phyloP scores from a whole-genome alignment of 495 filamentous ascomycete genomes.

The Pyrenula massariospora region DNA sequence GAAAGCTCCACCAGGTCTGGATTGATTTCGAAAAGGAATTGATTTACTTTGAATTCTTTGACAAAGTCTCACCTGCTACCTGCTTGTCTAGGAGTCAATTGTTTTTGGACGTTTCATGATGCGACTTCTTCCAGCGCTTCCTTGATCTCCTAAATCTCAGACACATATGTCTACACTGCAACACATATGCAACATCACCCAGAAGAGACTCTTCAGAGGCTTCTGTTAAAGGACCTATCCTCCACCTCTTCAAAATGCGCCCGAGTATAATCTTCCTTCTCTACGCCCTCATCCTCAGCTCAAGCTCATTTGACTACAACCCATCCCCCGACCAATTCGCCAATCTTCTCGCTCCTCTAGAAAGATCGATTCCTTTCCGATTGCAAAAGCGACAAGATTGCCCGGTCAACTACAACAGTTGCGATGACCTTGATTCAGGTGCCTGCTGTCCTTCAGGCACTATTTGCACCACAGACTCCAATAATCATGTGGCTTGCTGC shows the following conservation, averaged over 20 bases:
- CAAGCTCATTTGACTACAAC: neutral
- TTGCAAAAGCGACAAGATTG: conserved; percentile 16
- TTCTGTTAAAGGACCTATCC: no score
- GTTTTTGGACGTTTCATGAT: no score
- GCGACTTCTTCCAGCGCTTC: neutral
- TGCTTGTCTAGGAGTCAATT: no score
- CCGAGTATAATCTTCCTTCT: neutral
- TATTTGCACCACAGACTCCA: conserved; percentile 44
- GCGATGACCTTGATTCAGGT: conserved; percentile 32
- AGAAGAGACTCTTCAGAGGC: no score
- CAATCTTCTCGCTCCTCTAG: neutral
- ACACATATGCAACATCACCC: no score
- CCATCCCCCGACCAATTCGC: neutral
- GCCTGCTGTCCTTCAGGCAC: conserved; percentile 45
- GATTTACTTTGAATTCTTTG: no score
- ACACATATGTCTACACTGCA: no score
- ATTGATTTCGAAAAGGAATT: no score
- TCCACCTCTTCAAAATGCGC: neutral
- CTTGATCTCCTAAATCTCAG: neutral
- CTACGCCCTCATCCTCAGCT: neutral
- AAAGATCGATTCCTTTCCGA: neutral
- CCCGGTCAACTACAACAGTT: conserved; percentile 37
- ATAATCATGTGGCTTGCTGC: conserved; percentile 55
- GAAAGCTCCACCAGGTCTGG: no score
- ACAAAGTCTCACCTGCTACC: no score